Base-by-base conservation (phyloP, 106 monocot genomes). In the Phalaenopsis aphrodite region DNA sequence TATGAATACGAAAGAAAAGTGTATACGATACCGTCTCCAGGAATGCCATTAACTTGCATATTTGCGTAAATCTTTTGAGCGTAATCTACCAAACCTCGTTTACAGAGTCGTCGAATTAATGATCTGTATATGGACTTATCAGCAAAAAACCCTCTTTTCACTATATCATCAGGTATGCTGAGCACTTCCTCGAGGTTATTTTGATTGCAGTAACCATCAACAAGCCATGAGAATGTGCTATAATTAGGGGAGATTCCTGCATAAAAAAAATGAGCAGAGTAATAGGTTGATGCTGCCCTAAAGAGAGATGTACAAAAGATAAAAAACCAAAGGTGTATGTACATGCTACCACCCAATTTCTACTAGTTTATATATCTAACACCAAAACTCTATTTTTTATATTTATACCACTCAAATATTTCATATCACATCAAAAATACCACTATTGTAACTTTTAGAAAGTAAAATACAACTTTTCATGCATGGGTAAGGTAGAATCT, bases 51-150 rank as follows among this genome's bases (percentile, higher is more conserved):
- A 19, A 52, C 83, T 75, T 85, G 75, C 95, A 99, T 95, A 55
- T 89, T 45, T 47, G 23, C 72, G 18, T 88, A 86, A 46, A 84
- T 8, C 24, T 80, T 91, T 42, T 84, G 82, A 74, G 99, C 94
- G 64, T 46, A 90, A 84, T 82, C 86, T 39, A 95, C 82, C 55
- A 90, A 79, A 16, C 88, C 87, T 75, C 88, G 81, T 56, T 91
- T 99, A 77, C 99, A 99, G 43, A 99, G 56, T 80, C 95, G 91
- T 82, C 94, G 83, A 57, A 99, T 87, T 10, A 99, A 69, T 81
- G 99, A 85, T 77, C 99, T 90, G 81, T 91, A 95, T 0, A 95
- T n/a, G 15, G 95, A 89, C 67, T 91, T 95, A 43, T 89, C 92
- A n/a, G 80, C 81, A 72, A 38, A 80, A 87, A 84, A 61, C 5